Percentiles rank a stretch among this genome's conserved stretches.
Conservation (phyloP, 2,329 filamentous ascomycete genomes). For the Aspergillus tamarii region DNA sequence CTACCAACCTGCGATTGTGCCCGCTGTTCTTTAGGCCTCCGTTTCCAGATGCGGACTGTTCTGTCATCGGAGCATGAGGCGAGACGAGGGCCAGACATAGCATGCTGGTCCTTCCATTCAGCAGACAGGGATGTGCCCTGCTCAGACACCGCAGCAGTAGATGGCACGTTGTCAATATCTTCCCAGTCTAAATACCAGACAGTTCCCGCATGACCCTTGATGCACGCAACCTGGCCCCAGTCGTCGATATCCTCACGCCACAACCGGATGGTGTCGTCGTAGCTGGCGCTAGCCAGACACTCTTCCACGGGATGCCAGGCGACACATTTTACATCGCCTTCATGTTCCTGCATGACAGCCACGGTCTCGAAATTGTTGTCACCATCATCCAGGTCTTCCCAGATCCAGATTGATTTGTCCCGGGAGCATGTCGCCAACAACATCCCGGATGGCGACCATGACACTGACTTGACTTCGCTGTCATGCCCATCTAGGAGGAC, state of each 20-base stretch:
- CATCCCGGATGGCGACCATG: constrained; percentile 66
- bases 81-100: constrained; percentile 59
- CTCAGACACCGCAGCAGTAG: background rate
- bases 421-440: constrained; percentile 86
- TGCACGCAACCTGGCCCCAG: constrained; percentile 84
- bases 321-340: constrained; percentile 92
- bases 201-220: constrained; percentile 80
- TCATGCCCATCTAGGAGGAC: constrained; percentile 94
- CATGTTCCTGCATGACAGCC: constrained; percentile 90
- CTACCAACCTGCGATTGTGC: constrained; percentile 44
- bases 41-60: constrained; percentile 77
- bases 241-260: constrained; percentile 93
- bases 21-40: constrained; percentile 55
- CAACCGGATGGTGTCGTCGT: constrained; percentile 86
- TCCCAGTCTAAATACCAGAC: constrained; percentile 85
- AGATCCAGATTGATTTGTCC: constrained; percentile 97
- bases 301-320: constrained; percentile 84
- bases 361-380: constrained; percentile 98
- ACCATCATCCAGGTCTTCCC: constrained; percentile 85
- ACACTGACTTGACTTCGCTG: constrained; percentile 86
- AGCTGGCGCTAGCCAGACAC: constrained; percentile 85
- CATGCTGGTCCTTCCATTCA: constrained; percentile 35
- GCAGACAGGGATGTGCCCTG: constrained; percentile 12
- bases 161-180: constrained; percentile 40
- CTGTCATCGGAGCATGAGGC: constrained; percentile 84